Evolutionary conservation across 176 grass and related monocot genomes (phyloP), one percentile per base, ranked within the genome.

Genomic region (Rhynchospora breviuscula): DNA sequence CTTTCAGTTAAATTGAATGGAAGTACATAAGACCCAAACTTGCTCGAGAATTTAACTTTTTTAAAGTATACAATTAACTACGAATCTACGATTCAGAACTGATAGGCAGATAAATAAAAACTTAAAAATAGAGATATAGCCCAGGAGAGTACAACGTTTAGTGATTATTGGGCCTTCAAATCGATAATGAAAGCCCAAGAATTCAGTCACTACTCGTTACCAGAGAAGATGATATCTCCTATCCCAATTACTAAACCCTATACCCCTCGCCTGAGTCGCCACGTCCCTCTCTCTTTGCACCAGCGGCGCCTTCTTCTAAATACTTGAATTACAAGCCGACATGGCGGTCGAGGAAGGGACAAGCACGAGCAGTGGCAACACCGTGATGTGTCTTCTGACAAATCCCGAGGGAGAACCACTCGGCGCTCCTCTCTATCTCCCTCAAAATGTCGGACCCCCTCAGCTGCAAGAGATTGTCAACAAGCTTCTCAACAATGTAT

Each of bases 401-500:
- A 93, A 89, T 54, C 88, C 96, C 0, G 96, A 99, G 84, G 93
- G 91, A 47, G 89, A 95, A 40, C 85, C 87, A 45, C 89, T 95
- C 11, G 88, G 93, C 6, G 90, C 90, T 12, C 67, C 95, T 29
- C 80, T 99, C 22, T 99, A 90, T 80, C 89, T 99, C 53, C 96
- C 96, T 31, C 91, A 93, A 67, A 98, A 91, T 81, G 69, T 83
- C 47, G 96, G 96, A 0, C 93, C 96, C 6, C 69, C 89, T 3
- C 96, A 95, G 80, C 93, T 99, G 21, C 93, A 93, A 87, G 93
- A 99, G 71, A 93, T 99, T 67, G 96, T 98, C 83, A 98, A 98
- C 79, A 87, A 93, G 11, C 92, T 98, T 46, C 96, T 98, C 9
- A 89, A 85, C 53, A 95, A 95, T 86, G 96, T 98, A 65, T 22